A percentile compares a stretch with the other conserved stretches of the same genome.
Conservation (phyloP, 345 rosid species). For the Rhodamnia rubescens region DNA sequence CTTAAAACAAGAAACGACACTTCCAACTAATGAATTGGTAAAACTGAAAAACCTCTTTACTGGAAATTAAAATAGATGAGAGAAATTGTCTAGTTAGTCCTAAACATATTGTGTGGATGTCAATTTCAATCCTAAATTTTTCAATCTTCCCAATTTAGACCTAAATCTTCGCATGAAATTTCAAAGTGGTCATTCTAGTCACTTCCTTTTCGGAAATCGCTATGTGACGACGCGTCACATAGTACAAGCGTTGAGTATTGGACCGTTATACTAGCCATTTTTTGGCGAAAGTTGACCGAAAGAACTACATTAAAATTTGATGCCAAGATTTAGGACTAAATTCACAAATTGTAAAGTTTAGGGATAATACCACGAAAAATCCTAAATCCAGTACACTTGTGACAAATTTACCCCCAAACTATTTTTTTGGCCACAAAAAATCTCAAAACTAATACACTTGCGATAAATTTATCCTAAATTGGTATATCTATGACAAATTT, state of each 20-base stretch:
- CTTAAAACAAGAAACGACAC: background rate
- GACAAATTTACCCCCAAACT: too few species aligned
- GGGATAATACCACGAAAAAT: too few species aligned
- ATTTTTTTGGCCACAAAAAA: too few species aligned
- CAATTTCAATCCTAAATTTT: fast-evolving
- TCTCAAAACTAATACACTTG: too few species aligned
- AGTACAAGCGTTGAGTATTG: fast-evolving
- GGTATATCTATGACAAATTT: too few species aligned
- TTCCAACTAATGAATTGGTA: background rate
- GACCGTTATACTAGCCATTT: fast-evolving
- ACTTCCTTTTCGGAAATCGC: fast-evolving
- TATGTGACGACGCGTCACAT: background rate
- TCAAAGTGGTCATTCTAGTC: fast-evolving
- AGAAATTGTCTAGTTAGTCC: background rate
- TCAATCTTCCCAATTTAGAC: too few species aligned
- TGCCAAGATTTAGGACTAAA: background rate
- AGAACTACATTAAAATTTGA: fast-evolving
- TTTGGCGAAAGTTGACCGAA: fast-evolving
- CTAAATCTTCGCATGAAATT: background rate
- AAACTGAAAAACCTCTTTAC: background rate
- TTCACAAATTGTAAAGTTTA: background rate
- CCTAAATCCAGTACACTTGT: too few species aligned
- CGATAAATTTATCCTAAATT: too few species aligned
- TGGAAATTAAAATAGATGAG: background rate
- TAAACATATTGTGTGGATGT: fast-evolving